These are phyloP conservation scores for Hydnomerulius pinastri DNA, from an alignment of 768 basidiomycete species.

Conservation along the genomic window DNA sequence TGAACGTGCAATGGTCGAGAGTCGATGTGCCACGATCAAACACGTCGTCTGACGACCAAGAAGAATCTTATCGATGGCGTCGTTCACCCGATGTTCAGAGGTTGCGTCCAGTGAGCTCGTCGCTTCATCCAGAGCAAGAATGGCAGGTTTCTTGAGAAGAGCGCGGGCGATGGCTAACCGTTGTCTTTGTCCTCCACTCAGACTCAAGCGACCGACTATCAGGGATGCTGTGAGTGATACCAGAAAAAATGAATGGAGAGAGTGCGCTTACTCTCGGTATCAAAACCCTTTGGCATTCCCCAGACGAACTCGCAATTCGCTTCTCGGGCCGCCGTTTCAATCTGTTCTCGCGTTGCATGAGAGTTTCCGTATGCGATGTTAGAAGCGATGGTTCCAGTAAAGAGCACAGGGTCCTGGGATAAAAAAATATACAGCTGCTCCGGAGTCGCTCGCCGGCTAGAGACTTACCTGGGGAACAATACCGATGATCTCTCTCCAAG, in stretches of 20 bases:
- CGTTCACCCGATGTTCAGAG: constrained; percentile 81
- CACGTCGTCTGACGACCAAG: constrained; percentile 80
- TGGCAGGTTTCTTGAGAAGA: constrained; percentile 82
- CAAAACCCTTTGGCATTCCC: constrained; percentile 92
- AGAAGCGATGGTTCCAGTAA: constrained; percentile 90
- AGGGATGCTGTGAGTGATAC: constrained; percentile 39
- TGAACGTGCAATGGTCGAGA: constrained; percentile 89
- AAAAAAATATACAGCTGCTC: background rate
- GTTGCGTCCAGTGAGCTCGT: constrained; percentile 88
- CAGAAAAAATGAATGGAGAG: background rate
- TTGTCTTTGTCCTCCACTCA: constrained; percentile 74
- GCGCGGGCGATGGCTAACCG: constrained; percentile 85
- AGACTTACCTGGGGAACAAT: constrained; percentile 80
- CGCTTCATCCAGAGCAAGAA: constrained; percentile 88
- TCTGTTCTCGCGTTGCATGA: constrained; percentile 74
- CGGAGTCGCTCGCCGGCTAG: background rate
- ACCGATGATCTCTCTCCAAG: constrained; percentile 87
- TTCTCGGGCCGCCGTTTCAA: constrained; percentile 84
- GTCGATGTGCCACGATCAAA: constrained; percentile 83
- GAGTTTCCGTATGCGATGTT: constrained; percentile 91
- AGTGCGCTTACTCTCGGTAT: constrained; percentile 74
- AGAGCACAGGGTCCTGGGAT: constrained; percentile 74
- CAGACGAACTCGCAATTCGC: constrained; percentile 97
- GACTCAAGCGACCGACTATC: constrained; percentile 34
- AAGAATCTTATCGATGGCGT: constrained; percentile 88